Base-by-base conservation (phyloP, 768 basidiomycete species). In the Sistotremastrum suecicum region DNA sequence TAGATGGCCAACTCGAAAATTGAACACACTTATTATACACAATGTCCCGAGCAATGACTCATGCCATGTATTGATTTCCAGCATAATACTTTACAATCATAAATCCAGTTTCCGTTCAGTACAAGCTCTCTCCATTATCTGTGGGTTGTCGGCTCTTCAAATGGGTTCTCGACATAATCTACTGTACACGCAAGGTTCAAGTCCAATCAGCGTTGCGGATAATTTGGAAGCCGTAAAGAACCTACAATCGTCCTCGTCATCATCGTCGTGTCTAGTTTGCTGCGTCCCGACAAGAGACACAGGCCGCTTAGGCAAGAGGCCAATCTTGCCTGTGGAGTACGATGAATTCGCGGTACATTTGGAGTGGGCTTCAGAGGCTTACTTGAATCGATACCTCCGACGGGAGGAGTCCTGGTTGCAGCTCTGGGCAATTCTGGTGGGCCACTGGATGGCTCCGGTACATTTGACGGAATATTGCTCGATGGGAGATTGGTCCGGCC, bases 81-180 rank as follows among this genome's bases (percentile, higher is more conserved):
- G 28, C 11, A 39, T 9, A 29, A 31, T 35, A 28, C 20, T 7
- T 39, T 3, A 57, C 63, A 29, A 28, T 34, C 44, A 47, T 37
- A n/a, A 44, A 33, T 47, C 40, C 34, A 47, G 34, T 33, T 30
- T 33, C 11, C 31, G 12, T 10, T 44, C 20, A 34, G 32, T 20
- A 3, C 45, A 32, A 39, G 6, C 5, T 7, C n/a, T 29, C 36
- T 5, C 9, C 6, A 40, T 42, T 28, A 42, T 35, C 41, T 32
- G 39, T 31, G 36, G 33, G 30, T 44, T 33, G 50, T 42, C 12
- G 33, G 50, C 36, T 82, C 78, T 47, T 84, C 80, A 49, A 85
- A 85, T 34, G 82, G 82, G 53, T 76, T 83, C 68, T 83, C 80
- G 3, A 72, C 69, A 58, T 81, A 84, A 59, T 83, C 82, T 52